Percentiles rank a stretch among this genome's conserved stretches.
Evolutionary conservation across 1,284 basidiomycete genomes (phyloP).

Genomic region (Cutaneotrichosporon dermatis): DNA sequence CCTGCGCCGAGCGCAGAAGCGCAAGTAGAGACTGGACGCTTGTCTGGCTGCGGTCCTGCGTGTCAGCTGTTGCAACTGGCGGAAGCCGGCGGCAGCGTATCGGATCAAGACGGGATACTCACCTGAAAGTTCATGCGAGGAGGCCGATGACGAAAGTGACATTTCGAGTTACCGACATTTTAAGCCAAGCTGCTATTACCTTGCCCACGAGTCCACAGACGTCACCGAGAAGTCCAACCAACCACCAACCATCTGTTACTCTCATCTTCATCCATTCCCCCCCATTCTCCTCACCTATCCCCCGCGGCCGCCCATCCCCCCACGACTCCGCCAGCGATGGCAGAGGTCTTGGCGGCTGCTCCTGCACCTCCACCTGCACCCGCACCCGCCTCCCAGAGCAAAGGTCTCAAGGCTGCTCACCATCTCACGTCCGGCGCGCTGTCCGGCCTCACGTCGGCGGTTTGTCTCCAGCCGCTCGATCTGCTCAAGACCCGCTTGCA

Average conservation of each 20-base stretch:
- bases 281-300: not conserved
- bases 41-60: slow-evolving; percentile 23
- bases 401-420: slow-evolving; percentile 36
- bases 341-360: not conserved
- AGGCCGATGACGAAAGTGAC: slow-evolving; percentile 10
- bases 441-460: slow-evolving; percentile 45
- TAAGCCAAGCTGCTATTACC: not conserved
- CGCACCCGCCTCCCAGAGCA: not conserved
- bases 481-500: slow-evolving; percentile 82
- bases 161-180: not conserved
- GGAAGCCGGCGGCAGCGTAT: not conserved
- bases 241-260: not conserved
- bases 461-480: slow-evolving; percentile 57
- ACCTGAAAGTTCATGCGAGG: slow-evolving; percentile 15
- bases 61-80: not conserved
- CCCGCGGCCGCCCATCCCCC: not conserved
- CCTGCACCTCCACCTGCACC: not conserved
- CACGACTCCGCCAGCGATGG: not conserved
- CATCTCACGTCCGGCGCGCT: slow-evolving; percentile 47
- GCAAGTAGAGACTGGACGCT: slow-evolving; percentile 37
- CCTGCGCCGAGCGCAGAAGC: slow-evolving; percentile 35
- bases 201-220: too few relatives aligned
- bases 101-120: not conserved
- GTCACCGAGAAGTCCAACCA: not conserved
- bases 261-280: not conserved